These are phyloP conservation scores for Arxiozyma slooffiae DNA, from an alignment of 1,139 yeast species.

Conservation along the genomic window DNA sequence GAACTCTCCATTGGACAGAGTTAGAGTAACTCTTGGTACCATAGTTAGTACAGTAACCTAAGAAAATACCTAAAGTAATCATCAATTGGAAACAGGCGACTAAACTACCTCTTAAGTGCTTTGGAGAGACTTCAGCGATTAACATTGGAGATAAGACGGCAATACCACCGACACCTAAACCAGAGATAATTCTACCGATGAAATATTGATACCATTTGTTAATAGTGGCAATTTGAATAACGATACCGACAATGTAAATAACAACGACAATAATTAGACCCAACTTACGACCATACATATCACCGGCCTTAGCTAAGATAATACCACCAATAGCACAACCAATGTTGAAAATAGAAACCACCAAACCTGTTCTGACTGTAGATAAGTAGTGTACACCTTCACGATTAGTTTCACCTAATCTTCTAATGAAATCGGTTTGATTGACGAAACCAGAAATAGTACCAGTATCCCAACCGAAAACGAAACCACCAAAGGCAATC, in stretches of 20 bases:
- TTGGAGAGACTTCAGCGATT: constrained; percentile 58
- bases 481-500: constrained; percentile 15
- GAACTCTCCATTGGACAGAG: constrained; percentile 55
- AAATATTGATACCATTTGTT: constrained; percentile 43
- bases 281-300: constrained; percentile 11
- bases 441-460: constrained; percentile 13
- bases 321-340: constrained; percentile 13
- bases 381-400: constrained; percentile 10
- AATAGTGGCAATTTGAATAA: constrained; percentile 52
- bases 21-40: constrained; percentile 41
- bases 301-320: constrained; percentile 10
- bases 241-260: constrained; percentile 52
- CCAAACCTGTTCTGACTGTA: constrained; percentile 12
- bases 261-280: constrained; percentile 34
- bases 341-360: constrained; percentile 13
- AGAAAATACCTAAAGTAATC: constrained; percentile 51
- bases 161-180: constrained; percentile 37
- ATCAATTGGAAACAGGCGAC: constrained; percentile 56
- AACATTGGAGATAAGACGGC: constrained; percentile 54
- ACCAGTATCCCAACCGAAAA: constrained; percentile 16
- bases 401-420: constrained; percentile 9
- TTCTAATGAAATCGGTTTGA: constrained; percentile 12
- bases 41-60: constrained; percentile 54
- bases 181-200: constrained; percentile 32
- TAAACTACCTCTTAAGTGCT: constrained; percentile 56